phyloP scores from a whole-genome alignment of 192 early-diverging fungal genomes.

The Rhizoclosmatium globosum region DNA sequence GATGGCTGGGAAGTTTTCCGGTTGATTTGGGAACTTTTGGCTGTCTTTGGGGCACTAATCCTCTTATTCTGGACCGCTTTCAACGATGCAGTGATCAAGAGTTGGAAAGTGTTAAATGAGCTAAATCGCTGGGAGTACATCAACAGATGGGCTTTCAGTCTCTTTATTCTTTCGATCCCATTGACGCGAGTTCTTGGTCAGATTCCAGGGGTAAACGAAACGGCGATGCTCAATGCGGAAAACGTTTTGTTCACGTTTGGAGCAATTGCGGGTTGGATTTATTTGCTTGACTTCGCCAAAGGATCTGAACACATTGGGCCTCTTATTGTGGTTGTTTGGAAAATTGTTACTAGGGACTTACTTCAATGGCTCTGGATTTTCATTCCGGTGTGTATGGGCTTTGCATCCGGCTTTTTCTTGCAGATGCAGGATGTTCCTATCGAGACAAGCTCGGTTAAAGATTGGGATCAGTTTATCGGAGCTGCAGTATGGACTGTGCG shows the following conservation, averaged over 20 bases:
- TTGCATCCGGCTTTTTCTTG: slow-evolving; percentile 33
- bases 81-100: neutral
- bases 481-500: slow-evolving; percentile 12
- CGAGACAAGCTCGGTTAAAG: neutral
- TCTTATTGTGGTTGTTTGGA: slow-evolving; percentile 23
- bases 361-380: slow-evolving; percentile 22
- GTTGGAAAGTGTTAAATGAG: slow-evolving; percentile 9
- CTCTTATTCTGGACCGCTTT: neutral
- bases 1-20: neutral
- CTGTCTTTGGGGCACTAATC: slow-evolving; percentile 8
- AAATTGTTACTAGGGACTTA: slow-evolving; percentile 30
- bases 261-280: slow-evolving; percentile 33
- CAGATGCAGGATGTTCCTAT: slow-evolving; percentile 34
- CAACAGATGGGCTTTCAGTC: slow-evolving; percentile 20
- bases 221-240: slow-evolving; percentile 16
- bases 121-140: slow-evolving; percentile 27
- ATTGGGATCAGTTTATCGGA: slow-evolving; percentile 13
- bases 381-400: slow-evolving; percentile 16
- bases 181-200: slow-evolving; percentile 19
- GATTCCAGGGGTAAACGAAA: neutral
- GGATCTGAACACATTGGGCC: slow-evolving; percentile 29
- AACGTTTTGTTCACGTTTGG: slow-evolving; percentile 28
- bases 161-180: slow-evolving; percentile 11
- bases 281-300: slow-evolving; percentile 36
- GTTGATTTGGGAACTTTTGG: neutral